Evolutionary conservation across 768 basidiomycete species (phyloP).

Genomic region (Psilocybe sp.): DNA sequence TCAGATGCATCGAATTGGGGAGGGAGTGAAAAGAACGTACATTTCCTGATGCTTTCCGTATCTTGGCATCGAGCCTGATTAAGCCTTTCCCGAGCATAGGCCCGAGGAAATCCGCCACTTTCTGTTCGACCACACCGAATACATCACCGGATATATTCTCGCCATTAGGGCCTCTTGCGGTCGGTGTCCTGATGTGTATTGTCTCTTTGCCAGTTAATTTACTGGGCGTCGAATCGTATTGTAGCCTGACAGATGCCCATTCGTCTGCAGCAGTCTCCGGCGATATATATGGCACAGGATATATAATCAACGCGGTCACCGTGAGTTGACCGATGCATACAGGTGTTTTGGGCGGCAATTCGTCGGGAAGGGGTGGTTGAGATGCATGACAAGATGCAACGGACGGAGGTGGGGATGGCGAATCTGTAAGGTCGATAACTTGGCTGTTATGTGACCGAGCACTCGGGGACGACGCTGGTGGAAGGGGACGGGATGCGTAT

Average conservation of each 20-base stretch:
- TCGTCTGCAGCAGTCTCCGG: constrained; percentile 51
- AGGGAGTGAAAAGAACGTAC: constrained; percentile 38
- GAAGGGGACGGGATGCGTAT: constrained; percentile 10
- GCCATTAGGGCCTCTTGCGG: constrained; percentile 45
- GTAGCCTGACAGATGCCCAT: constrained; percentile 68
- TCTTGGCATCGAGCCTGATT: constrained; percentile 76
- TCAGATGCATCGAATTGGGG: background rate
- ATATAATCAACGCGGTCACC: constrained; percentile 84
- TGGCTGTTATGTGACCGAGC: constrained; percentile 37
- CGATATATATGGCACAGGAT: constrained; percentile 69
- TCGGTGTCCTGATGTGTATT: constrained; percentile 74
- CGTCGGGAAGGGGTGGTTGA: constrained; percentile 41
- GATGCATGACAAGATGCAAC: constrained; percentile 23
- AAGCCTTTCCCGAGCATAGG: constrained; percentile 85
- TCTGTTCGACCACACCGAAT: constrained; percentile 86
- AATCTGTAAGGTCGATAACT: constrained; percentile 74
- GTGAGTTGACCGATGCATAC: constrained; percentile 85
- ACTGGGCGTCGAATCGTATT: constrained; percentile 64
- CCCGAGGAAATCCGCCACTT: constrained; percentile 73
- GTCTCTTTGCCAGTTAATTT: constrained; percentile 62
- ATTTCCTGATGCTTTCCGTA: constrained; percentile 59
- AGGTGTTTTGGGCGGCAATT: constrained; percentile 75
- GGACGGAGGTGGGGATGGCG: constrained; percentile 51
- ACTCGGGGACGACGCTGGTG: background rate
- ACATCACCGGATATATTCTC: constrained; percentile 58